Evolutionary conservation across 1,284 basidiomycete species (phyloP), one percentile per base, ranked within the genome.

Genomic region (Wolfiporia cocos): DNA sequence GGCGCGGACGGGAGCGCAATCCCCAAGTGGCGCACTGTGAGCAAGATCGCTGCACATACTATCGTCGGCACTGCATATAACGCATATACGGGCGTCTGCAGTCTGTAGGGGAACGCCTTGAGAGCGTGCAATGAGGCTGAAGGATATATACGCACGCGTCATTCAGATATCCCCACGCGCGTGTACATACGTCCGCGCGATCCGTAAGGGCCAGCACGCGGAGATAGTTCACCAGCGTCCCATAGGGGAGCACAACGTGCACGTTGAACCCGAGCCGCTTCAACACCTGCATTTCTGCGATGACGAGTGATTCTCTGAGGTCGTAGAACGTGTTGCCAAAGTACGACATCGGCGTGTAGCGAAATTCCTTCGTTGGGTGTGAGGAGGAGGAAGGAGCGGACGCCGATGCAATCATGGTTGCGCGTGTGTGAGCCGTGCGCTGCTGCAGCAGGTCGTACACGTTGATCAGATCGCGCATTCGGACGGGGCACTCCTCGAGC

Each of bases 261-360:
- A 92, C 86, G 55, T 92, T 86, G 67, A 93, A 93, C 3, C 88
- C 90, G 10, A 93, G 74, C 28, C 93, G 79, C 66, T 99, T 99
- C 49, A 99, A 74, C 15, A 99, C 78, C 61, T 99, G 96, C 91
- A 99, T 98, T 66, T 99, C 96, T 1, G 87, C 83, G 12, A 96
- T 85, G 18, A 97, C 91, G 34, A 98, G 69, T 4, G 88, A 84
- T 54, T 95, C 92, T 57, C 92, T 93, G 51, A 87, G 69, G 48
- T 92, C 86, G 64, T 93, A 92, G 54, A 92, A 95, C 1, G 77
- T 76, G 47, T 74, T 73, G 6, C 85, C 78, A 57, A 90, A 92
- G 64, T 92, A 94, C 17, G 85, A 80, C 85, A 91, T 91, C 3
- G 90, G 85, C 4, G 70, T 65, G 60, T 92, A 92, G 50, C 71